These are phyloP conservation scores for Phyllosticta capitalensis DNA, from an alignment of 2,329 filamentous ascomycete genomes.

Conservation along the genomic window DNA sequence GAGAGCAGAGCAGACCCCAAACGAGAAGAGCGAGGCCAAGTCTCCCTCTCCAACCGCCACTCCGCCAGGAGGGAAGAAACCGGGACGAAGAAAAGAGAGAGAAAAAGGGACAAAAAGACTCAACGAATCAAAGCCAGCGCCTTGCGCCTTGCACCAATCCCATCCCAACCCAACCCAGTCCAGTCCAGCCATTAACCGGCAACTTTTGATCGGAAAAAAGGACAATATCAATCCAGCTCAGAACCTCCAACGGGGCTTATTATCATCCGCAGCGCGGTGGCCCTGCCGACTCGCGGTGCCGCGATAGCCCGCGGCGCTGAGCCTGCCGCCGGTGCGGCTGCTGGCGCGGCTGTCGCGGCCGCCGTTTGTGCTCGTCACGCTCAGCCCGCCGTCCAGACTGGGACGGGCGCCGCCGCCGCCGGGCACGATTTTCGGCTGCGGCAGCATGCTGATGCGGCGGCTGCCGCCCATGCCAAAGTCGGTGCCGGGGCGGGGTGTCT, in stretches of 20 bases:
- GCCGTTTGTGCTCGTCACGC: not conserved
- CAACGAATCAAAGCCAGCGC: no score
- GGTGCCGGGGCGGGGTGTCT: slow-evolving; percentile 4
- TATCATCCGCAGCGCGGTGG: not conserved
- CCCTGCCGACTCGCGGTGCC: not conserved
- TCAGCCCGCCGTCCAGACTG: slow-evolving; percentile 4
- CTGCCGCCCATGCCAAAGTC: not conserved
- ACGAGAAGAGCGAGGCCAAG: no score
- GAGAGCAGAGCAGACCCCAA: no score
- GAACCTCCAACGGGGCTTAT: slow-evolving; percentile 2
- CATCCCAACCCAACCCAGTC: no score
- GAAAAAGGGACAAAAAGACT: no score
- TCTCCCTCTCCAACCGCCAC: no score
- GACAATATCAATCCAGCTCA: no score
- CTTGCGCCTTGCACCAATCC: no score
- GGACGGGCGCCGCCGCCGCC: not conserved
- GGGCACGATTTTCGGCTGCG: not conserved
- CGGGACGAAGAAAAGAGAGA: no score
- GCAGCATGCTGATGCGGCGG: slow-evolving; percentile 8
- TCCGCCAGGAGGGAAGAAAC: no score
- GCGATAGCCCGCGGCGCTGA: slow-evolving; percentile 2
- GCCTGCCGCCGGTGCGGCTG: slow-evolving; percentile 4
- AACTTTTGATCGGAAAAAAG: no score
- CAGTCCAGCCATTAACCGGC: no score
- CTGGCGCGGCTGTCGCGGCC: slow-evolving; percentile 3